Conservation (phyloP, 2,329 filamentous ascomycete species). For the Ramularia collo-cygni region DNA sequence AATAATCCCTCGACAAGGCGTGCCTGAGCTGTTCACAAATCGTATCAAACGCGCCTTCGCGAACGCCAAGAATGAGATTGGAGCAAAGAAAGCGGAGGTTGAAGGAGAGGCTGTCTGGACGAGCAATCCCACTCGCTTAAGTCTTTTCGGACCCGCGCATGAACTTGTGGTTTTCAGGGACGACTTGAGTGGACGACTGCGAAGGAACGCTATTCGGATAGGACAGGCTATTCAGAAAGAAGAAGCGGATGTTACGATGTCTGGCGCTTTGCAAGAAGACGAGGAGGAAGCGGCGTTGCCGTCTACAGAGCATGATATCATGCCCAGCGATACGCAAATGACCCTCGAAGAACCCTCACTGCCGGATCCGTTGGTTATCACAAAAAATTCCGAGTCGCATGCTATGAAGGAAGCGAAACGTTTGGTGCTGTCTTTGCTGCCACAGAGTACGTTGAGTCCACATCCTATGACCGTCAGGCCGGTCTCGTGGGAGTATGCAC, state of each 20-base stretch:
- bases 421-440: slow-evolving; percentile 81
- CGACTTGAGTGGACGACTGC: slow-evolving; percentile 71
- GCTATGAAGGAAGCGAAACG: slow-evolving; percentile 26
- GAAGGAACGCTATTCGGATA: slow-evolving; percentile 68
- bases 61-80: slow-evolving; percentile 64
- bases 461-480: slow-evolving; percentile 76
- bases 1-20: slow-evolving; percentile 60
- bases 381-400: slow-evolving; percentile 15
- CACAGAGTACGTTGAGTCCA: slow-evolving; percentile 82
- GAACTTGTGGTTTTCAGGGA: slow-evolving; percentile 85
- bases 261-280: slow-evolving; percentile 15
- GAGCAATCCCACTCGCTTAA: slow-evolving; percentile 75
- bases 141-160: slow-evolving; percentile 78
- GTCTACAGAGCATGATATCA: slow-evolving; percentile 13
- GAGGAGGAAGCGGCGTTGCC: slow-evolving; percentile 8
- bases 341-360: slow-evolving; percentile 6
- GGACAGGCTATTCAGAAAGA: slow-evolving; percentile 40
- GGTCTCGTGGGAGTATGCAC: slow-evolving; percentile 81
- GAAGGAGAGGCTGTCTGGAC: slow-evolving; percentile 78
- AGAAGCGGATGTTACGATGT: slow-evolving; percentile 21
- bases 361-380: slow-evolving; percentile 4
- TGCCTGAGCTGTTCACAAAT: slow-evolving; percentile 87
- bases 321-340: slow-evolving; percentile 12
- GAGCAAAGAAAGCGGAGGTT: slow-evolving; percentile 40
- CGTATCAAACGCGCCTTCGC: slow-evolving; percentile 75